Evolutionary conservation across 225 moss, liverwort and hornwort species (phyloP), one percentile per base, ranked within the genome.

Genomic region (Thuidium tamariscinum): DNA sequence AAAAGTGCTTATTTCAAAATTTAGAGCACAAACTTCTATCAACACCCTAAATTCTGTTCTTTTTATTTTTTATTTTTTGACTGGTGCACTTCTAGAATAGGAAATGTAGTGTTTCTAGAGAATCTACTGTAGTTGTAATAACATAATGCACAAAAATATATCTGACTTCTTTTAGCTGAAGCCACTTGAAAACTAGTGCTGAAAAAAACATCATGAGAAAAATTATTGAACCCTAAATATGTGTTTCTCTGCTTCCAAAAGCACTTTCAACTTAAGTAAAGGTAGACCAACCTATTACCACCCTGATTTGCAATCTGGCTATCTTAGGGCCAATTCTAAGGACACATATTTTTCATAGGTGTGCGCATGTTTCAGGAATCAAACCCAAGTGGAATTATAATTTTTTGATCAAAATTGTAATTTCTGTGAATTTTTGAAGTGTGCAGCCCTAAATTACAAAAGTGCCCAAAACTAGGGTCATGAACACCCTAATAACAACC

Each of bases 141-240:
- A 66, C 5, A 8, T 19, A n/a, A n/a, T n/a, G n/a, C n/a, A 13
- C 21, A 67, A 22, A 37, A 7, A 2, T 10, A 20, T n/a, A 67
- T 37, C 4, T 7, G 23, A 39, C 0, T 13, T 68, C 1, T 39
- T 21, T 55, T 18, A 52, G 18, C 18, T 52, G 49, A 11, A 11
- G 13, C 49, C 49, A 49, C 49, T 49, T 49, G 9, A 68, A 39
- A 13, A 5, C 2, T 7, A 0, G 0, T 22, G 2, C 2, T 1
- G 11, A n/a, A 20, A 65, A 10, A 5, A 1, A 60, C 13, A 14
- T 10, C 0, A 0, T 32, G 4, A 74, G 7, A n/a, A 15, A n/a
- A 75, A 9, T 6, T 9, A 32, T 23, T 0, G 14, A 9, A 4
- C 6, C 1, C 9, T 49, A n/a, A n/a, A 8, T 9, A 52, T n/a